Percentiles rank a stretch among this genome's conserved stretches.
Conservation (phyloP, 2,329 filamentous ascomycete species). For the Rhynchosporium secalis region DNA sequence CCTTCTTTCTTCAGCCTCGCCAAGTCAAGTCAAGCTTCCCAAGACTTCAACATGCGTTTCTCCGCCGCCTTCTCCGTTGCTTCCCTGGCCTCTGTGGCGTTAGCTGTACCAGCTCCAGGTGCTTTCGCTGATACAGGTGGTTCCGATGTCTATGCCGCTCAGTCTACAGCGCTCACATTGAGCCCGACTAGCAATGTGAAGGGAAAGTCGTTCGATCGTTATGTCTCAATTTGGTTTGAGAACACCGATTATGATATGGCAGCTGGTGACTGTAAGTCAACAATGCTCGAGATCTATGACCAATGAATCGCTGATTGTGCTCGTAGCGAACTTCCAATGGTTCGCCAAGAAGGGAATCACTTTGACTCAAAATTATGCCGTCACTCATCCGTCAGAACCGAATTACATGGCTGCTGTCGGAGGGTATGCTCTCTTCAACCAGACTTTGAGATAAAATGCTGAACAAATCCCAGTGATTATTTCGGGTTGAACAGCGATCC, state of each 20-base stretch:
- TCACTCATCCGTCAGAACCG: constrained; percentile 73
- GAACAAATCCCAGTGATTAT: constrained; percentile 43
- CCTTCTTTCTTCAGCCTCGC: constrained; percentile 24
- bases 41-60: constrained; percentile 34
- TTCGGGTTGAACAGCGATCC: constrained; percentile 72
- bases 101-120: constrained; percentile 31
- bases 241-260: constrained; percentile 71
- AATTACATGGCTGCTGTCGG: constrained; percentile 71
- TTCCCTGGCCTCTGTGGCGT: constrained; percentile 35
- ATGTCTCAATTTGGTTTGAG: constrained; percentile 75
- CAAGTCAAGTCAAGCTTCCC: constrained; percentile 15
- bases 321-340: constrained; percentile 53
- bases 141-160: constrained; percentile 53
- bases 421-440: constrained; percentile 43
- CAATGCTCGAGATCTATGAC: constrained; percentile 20
- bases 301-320: constrained; percentile 35
- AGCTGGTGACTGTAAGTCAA: constrained; percentile 58
- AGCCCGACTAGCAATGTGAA: constrained; percentile 64
- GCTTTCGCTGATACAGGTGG: constrained; percentile 51
- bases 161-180: constrained; percentile 59
- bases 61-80: constrained; percentile 28
- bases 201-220: constrained; percentile 71
- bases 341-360: constrained; percentile 63
- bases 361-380: constrained; percentile 58
- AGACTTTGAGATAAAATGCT: constrained; percentile 18